These are phyloP conservation scores for Coprinopsis sp. DNA, from an alignment of 768 basidiomycete genomes.

Conservation along the genomic window DNA sequence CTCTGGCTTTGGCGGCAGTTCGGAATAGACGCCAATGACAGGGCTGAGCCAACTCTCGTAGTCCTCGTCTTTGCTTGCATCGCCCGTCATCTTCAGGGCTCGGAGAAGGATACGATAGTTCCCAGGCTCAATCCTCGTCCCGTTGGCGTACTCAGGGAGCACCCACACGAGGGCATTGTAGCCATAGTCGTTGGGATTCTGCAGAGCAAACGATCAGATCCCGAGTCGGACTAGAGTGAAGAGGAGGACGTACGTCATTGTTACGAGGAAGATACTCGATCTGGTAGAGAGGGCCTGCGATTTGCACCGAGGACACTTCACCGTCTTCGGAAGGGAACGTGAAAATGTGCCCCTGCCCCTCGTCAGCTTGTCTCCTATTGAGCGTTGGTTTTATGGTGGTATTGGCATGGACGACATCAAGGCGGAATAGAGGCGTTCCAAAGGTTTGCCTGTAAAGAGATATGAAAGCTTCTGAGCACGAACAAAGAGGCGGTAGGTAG, in stretches of 20 bases:
- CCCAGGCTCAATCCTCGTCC: constrained; percentile 39
- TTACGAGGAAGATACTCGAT: constrained; percentile 45
- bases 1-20: too few relatives aligned
- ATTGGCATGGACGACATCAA: constrained; percentile 44
- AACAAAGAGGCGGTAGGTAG: background rate
- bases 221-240: background rate
- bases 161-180: constrained; percentile 25
- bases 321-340: constrained; percentile 34
- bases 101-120: constrained; percentile 37
- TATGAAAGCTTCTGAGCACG: background rate
- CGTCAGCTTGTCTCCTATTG: constrained; percentile 21
- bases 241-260: constrained; percentile 28
- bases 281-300: constrained; percentile 45
- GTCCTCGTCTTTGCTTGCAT: constrained; percentile 37
- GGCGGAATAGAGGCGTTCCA: constrained; percentile 41
- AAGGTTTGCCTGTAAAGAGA: constrained; percentile 26
- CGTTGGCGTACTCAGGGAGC: constrained; percentile 39
- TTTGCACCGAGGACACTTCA: constrained; percentile 33
- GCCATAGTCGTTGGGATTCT: constrained; percentile 26
- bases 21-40: constrained; percentile 50
- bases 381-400: constrained; percentile 39
- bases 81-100: constrained; percentile 38
- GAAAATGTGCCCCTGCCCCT: constrained; percentile 20
- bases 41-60: constrained; percentile 46
- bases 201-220: background rate